These are phyloP conservation scores for Coemansia sp. DNA, from an alignment of 192 early-diverging fungal species.

Conservation along the genomic window DNA sequence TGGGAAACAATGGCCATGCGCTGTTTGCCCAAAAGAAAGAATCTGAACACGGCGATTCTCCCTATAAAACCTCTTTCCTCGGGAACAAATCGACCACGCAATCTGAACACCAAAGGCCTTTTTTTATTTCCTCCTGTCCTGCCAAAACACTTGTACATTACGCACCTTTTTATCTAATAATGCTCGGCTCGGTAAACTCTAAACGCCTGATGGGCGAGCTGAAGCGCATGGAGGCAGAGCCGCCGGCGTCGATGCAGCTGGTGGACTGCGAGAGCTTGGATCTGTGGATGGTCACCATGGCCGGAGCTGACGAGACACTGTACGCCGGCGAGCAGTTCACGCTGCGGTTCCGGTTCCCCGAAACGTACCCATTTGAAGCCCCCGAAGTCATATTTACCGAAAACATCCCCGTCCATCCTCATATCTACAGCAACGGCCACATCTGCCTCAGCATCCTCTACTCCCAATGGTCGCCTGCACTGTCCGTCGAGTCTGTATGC, in stretches of 20 bases:
- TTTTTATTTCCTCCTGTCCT: neutral
- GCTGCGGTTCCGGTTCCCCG: conserved; percentile 68
- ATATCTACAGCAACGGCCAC: conserved; percentile 89
- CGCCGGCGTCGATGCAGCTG: conserved; percentile 21
- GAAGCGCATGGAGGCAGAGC: conserved; percentile 13
- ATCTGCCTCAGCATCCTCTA: conserved; percentile 96
- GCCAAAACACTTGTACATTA: neutral
- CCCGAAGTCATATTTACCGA: conserved; percentile 70
- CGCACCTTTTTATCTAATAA: neutral
- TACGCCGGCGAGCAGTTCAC: conserved; percentile 59
- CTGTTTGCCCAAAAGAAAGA: neutral
- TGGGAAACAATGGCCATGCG: conserved; percentile 2
- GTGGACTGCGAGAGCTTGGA: conserved; percentile 14
- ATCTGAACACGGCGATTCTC: neutral
- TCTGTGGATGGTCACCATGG: conserved; percentile 64
- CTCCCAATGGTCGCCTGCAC: conserved; percentile 90
- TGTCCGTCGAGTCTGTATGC: conserved; percentile 84
- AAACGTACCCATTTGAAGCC: conserved; percentile 71
- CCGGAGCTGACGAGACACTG: conserved; percentile 67
- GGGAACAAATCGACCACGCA: neutral
- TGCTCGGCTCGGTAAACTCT: conserved; percentile 12
- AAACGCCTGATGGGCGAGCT: conserved; percentile 45
- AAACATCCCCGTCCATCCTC: conserved; percentile 69
- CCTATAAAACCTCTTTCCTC: neutral
- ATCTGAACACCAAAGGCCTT: conserved; percentile 1